Percentiles rank a stretch among this genome's conserved stretches.
phyloP scores from a whole-genome alignment of 164 flowering plant species.

The Vitis riparia region DNA sequence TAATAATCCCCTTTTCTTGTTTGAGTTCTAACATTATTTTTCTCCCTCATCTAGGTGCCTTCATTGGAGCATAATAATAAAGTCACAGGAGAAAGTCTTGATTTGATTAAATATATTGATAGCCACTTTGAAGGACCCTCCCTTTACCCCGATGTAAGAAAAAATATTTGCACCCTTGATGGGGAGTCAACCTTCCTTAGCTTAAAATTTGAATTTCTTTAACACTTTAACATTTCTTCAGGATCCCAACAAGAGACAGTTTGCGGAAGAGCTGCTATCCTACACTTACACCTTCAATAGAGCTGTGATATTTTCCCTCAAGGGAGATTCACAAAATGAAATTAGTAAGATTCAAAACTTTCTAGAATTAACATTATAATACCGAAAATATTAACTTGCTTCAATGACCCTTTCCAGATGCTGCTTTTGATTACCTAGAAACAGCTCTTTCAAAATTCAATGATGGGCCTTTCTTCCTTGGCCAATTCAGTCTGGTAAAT shows the following conservation, averaged over 20 bases:
- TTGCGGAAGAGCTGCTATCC: slow-evolving; percentile 73
- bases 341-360: slow-evolving; percentile 38
- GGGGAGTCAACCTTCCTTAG: neutral
- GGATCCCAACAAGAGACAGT: slow-evolving; percentile 72
- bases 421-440: slow-evolving; percentile 50
- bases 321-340: slow-evolving; percentile 41
- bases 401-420: slow-evolving; percentile 15
- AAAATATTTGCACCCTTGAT: neutral
- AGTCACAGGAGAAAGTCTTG: slow-evolving; percentile 83
- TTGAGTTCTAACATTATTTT: too few species aligned
- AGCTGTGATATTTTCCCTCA: slow-evolving; percentile 36
- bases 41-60: slow-evolving; percentile 55
- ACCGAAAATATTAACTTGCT: neutral
- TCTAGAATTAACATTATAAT: too few species aligned
- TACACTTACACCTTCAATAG: slow-evolving; percentile 49
- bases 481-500: slow-evolving; percentile 54
- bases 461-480: slow-evolving; percentile 63
- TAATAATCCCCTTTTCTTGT: too few species aligned
- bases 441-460: slow-evolving; percentile 49
- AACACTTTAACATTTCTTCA: slow-evolving; percentile 12
- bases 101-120: slow-evolving; percentile 75
- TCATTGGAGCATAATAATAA: slow-evolving; percentile 78
- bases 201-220: neutral
- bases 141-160: slow-evolving; percentile 70
- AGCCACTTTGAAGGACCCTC: slow-evolving; percentile 77